These are phyloP conservation scores for Ustilago shanxiensis DNA, from an alignment of 1,284 basidiomycete species.

Conservation along the genomic window DNA sequence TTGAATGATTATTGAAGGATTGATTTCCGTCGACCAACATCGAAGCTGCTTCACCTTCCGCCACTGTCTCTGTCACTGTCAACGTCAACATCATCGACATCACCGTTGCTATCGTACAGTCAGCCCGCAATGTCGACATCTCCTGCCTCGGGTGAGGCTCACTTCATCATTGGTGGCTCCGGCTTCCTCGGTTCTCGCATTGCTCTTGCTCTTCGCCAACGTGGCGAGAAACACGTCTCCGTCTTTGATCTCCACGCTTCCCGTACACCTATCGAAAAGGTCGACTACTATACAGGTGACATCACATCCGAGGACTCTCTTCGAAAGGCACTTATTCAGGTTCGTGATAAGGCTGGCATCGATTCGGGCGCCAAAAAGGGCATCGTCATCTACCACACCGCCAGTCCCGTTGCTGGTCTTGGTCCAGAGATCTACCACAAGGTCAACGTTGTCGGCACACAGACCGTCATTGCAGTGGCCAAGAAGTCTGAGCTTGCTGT, in stretches of 20 bases:
- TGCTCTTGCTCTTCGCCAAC: conserved; percentile 60
- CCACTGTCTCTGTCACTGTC: not conserved
- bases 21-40: not conserved
- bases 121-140: conserved; percentile 65
- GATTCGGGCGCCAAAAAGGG: conserved; percentile 39
- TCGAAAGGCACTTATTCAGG: conserved; percentile 47
- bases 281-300: conserved; percentile 64
- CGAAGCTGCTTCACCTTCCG: too few species aligned
- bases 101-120: conserved; percentile 12
- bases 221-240: conserved; percentile 65
- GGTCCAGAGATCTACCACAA: conserved; percentile 83
- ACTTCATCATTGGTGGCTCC: conserved; percentile 67
- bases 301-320: conserved; percentile 58
- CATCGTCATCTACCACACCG: conserved; percentile 84
- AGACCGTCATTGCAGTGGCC: conserved; percentile 83
- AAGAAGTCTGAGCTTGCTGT: conserved; percentile 75
- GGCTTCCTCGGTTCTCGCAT: conserved; percentile 69
- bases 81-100: not conserved
- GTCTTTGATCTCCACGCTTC: conserved; percentile 62
- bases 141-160: conserved; percentile 61
- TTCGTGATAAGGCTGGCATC: conserved; percentile 43
- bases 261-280: conserved; percentile 53
- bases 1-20: too few species aligned
- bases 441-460: conserved; percentile 94
- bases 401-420: conserved; percentile 82